These are phyloP conservation scores for Dactylellina haptotyla DNA, from an alignment of 2,329 filamentous ascomycete genomes.

Conservation along the genomic window DNA sequence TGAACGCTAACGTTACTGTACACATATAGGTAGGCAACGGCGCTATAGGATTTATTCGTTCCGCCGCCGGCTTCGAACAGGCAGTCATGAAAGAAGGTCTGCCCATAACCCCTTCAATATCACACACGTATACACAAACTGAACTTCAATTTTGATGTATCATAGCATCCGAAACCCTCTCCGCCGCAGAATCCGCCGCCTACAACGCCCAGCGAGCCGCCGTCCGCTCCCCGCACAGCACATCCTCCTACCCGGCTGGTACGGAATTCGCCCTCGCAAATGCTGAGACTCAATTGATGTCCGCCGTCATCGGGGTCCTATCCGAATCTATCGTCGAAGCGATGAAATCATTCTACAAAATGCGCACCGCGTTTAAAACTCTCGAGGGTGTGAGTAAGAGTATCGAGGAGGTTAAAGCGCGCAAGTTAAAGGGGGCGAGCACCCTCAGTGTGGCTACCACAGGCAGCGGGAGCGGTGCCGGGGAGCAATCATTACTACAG, in stretches of 20 bases:
- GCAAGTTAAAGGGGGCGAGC: slow-evolving; percentile 1
- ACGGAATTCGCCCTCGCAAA: slow-evolving; percentile 87
- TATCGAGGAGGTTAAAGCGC: slow-evolving; percentile 46
- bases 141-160: slow-evolving; percentile 44
- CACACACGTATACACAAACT: neutral
- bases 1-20: too few species aligned
- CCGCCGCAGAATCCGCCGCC: slow-evolving; percentile 78
- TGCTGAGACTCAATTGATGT: slow-evolving; percentile 75
- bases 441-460: neutral
- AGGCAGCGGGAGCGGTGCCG: slow-evolving; percentile 21
- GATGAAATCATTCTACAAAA: slow-evolving; percentile 89
- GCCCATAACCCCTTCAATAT: slow-evolving; percentile 45
- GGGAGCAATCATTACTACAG: too few species aligned
- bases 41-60: slow-evolving; percentile 83
- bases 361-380: slow-evolving; percentile 86
- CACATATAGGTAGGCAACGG: slow-evolving; percentile 74
- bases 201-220: slow-evolving; percentile 80
- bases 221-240: slow-evolving; percentile 72
- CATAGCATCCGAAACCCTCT: slow-evolving; percentile 74
- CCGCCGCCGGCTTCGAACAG: slow-evolving; percentile 90
- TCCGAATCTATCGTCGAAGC: slow-evolving; percentile 93
- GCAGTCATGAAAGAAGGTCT: slow-evolving; percentile 81
- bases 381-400: slow-evolving; percentile 73
- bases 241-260: slow-evolving; percentile 79
- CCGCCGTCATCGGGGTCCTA: slow-evolving; percentile 77